Evolutionary conservation across 2,329 filamentous ascomycete genomes (phyloP).

Genomic region (Colletotrichum liaoningense): DNA sequence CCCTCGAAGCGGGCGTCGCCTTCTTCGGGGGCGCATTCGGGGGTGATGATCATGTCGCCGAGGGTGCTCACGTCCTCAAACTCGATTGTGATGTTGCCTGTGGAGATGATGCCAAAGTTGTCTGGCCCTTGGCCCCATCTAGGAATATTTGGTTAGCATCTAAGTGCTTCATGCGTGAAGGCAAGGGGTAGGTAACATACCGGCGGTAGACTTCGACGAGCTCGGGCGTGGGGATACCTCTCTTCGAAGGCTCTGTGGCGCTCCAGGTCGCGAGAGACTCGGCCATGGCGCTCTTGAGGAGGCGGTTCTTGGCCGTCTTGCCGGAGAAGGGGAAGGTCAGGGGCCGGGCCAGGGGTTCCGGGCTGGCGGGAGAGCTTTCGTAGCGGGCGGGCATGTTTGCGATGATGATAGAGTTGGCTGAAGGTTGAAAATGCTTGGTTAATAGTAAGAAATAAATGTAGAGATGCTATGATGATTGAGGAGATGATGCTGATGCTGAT

Average conservation of each 20-base stretch:
- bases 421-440: neutral
- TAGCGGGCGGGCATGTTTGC: constrained; percentile 19
- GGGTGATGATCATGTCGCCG: constrained; percentile 70
- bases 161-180: too few relatives aligned
- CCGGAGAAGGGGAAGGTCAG: constrained; percentile 63
- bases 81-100: constrained; percentile 74
- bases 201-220: constrained; percentile 66
- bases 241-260: constrained; percentile 59
- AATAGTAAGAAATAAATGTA: neutral
- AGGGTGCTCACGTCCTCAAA: constrained; percentile 67
- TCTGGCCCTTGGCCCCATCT: constrained; percentile 66
- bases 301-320: constrained; percentile 70
- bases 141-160: too few relatives aligned
- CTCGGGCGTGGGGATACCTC: constrained; percentile 54
- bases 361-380: constrained; percentile 4
- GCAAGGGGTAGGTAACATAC: constrained; percentile 20
- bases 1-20: constrained; percentile 69
- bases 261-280: constrained; percentile 73
- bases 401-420: neutral
- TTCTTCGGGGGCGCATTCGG: constrained; percentile 53
- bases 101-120: constrained; percentile 65
- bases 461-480: neutral
- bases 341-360: constrained; percentile 51
- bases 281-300: constrained; percentile 76
- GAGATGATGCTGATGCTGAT: neutral